Conservation (phyloP, 2,329 filamentous ascomycete genomes). For the Intubia oerlemansii region DNA sequence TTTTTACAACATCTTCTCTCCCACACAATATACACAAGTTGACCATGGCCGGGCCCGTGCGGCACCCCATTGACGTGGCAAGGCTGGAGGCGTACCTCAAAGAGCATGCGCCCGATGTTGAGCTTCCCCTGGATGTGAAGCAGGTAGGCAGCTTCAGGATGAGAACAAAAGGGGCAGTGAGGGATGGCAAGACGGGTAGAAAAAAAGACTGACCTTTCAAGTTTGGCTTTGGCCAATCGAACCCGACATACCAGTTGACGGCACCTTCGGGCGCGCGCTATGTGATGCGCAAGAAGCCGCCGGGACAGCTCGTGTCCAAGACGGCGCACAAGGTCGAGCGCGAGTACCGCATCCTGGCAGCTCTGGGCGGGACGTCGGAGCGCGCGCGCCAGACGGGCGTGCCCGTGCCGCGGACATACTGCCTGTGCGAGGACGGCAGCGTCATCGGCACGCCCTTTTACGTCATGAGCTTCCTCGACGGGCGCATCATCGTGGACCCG, state of each 20-base stretch:
- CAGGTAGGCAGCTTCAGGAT: too few relatives aligned
- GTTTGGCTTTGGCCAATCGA: conserved; percentile 96
- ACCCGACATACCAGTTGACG: conserved; percentile 86
- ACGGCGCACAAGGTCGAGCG: conserved; percentile 93
- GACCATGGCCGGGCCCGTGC: conserved; percentile 62
- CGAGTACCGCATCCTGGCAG: conserved; percentile 79
- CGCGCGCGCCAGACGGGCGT: conserved; percentile 38
- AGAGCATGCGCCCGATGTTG: conserved; percentile 61
- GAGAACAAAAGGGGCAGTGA: conserved; percentile 7
- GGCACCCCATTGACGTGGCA: conserved; percentile 72
- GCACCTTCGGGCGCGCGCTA: conserved; percentile 47
- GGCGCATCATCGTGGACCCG: conserved; percentile 81
- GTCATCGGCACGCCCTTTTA: conserved; percentile 88
- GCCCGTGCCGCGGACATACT: conserved; percentile 64
- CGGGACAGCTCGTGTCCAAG: conserved; percentile 79
- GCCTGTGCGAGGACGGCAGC: conserved; percentile 61
- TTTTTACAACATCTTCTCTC: too few relatives aligned
- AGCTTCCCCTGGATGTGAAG: conserved; percentile 67
- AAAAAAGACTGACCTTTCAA: background rate
- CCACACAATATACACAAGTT: too few relatives aligned
- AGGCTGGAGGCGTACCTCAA: conserved; percentile 63
- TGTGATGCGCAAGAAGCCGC: conserved; percentile 94
- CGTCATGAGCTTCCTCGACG: conserved; percentile 89
- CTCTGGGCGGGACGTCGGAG: conserved; percentile 30
- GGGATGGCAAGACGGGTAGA: conserved; percentile 18